A percentile compares a stretch with the other conserved stretches of the same genome.
Conservation (phyloP, 2,329 filamentous ascomycete species). For the Cladophialophora exuberans region DNA sequence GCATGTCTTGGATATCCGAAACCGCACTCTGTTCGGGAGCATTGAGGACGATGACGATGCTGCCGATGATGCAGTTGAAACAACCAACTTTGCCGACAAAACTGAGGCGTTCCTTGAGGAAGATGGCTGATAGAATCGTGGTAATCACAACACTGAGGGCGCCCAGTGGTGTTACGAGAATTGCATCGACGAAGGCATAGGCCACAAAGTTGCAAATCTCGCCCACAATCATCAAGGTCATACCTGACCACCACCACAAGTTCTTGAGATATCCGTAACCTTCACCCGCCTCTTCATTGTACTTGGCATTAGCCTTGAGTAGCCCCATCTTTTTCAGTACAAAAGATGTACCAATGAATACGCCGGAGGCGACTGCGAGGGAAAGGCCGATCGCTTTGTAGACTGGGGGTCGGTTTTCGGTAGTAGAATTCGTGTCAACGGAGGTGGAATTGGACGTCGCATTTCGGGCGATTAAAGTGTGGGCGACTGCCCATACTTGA, state of each 20-base stretch:
- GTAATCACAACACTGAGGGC: slow-evolving; percentile 91
- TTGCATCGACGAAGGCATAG: slow-evolving; percentile 95
- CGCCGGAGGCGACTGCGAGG: slow-evolving; percentile 81
- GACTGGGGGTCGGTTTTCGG: slow-evolving; percentile 51
- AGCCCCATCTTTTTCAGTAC: slow-evolving; percentile 93
- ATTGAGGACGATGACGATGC: slow-evolving; percentile 92
- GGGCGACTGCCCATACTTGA: slow-evolving; percentile 30
- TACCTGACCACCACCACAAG: slow-evolving; percentile 89
- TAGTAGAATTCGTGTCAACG: slow-evolving; percentile 7
- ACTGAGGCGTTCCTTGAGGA: slow-evolving; percentile 91
- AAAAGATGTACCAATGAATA: slow-evolving; percentile 94
- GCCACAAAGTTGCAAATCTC: slow-evolving; percentile 98
- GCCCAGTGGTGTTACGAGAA: slow-evolving; percentile 88
- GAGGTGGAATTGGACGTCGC: slow-evolving; percentile 28
- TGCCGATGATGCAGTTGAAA: slow-evolving; percentile 91
- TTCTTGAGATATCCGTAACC: slow-evolving; percentile 98
- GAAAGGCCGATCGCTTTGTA: slow-evolving; percentile 89
- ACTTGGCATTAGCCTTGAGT: slow-evolving; percentile 91
- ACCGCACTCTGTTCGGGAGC: slow-evolving; percentile 86
- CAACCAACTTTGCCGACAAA: slow-evolving; percentile 96
- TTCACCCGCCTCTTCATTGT: slow-evolving; percentile 92
- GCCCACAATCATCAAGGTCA: slow-evolving; percentile 95
- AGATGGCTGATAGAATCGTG: slow-evolving; percentile 88
- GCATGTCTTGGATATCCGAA: slow-evolving; percentile 87
- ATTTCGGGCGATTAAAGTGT: slow-evolving; percentile 31